Base-by-base conservation (phyloP, 352 stramenopile species). In the Pythium utonaiense region DNA sequence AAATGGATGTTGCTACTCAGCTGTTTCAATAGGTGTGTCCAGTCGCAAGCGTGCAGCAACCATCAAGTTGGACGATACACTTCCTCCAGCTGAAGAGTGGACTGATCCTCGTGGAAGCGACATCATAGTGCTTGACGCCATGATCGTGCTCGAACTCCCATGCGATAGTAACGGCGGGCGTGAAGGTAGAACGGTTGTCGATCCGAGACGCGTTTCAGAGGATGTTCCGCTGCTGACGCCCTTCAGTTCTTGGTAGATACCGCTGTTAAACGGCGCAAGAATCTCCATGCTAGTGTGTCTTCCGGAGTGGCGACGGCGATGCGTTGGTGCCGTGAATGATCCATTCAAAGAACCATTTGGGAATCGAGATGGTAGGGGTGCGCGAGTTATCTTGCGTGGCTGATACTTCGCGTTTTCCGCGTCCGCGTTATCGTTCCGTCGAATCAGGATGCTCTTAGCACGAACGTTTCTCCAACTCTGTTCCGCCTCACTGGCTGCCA, bases 351-450 rank as follows among this genome's bases (percentile, higher is more conserved):
- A 51, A 31, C 51, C 27, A 13, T 42, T 45, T n/a, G 30, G 12
- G 1, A 42, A 51, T 22, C 41, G 27, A 19, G 69, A 57, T 12
- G 69, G 70, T 9, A 69, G 36, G 14, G 73, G 71, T 0, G 70
- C 69, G n/a, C 65, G 64, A 24, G 74, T 60, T 6, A 82, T 65
- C 31, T 75, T 52, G 0, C 75, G 61, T n/a, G 60, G 45, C 13
- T 60, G 45, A 12, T 50, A 28, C 45, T 86, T 86, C 9, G 21
- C 40, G 1, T 28, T 52, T 8, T 69, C 49, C 8, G 33, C 4
- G 9, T 85, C 77, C 28, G 74, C 70, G 17, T 8, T 48, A n/a
- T 86, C 75, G 3, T 68, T 71, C 21, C 80, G 77, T 48, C 78
- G 67, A 14, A 24, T 47, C 42, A 86, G 45, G 14, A 80, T 76